Conservation (phyloP, 78 protist genomes). For the Monosiga brevicollis region DNA sequence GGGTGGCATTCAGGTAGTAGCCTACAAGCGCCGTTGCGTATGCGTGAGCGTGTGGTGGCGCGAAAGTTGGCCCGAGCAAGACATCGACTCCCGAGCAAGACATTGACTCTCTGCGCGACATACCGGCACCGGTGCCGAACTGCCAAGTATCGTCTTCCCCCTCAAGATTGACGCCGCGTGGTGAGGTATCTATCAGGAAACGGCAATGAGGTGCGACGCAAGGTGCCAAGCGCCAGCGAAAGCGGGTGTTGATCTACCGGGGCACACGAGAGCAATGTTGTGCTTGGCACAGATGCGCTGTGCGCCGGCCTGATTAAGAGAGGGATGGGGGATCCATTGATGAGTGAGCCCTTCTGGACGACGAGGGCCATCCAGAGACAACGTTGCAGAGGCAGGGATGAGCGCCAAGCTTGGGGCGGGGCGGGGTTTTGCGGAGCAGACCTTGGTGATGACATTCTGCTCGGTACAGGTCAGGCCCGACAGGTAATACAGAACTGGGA, state of each 20-base stretch:
- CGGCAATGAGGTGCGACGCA: background rate
- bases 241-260: background rate
- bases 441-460: background rate
- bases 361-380: background rate
- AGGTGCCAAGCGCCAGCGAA: background rate
- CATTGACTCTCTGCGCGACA: no score
- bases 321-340: background rate
- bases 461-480: background rate
- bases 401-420: background rate
- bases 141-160: background rate
- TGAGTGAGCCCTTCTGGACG: background rate
- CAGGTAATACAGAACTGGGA: background rate
- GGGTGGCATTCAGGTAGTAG: background rate
- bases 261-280: background rate
- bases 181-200: background rate
- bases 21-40: background rate
- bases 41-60: background rate
- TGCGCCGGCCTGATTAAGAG: background rate
- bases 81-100: no score
- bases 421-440: background rate
- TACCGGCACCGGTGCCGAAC: no score
- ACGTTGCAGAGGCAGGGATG: background rate
- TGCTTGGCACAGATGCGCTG: background rate
- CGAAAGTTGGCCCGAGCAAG: no score
- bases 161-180: background rate